These are phyloP conservation scores for Juncus inflexus DNA, from an alignment of 176 grass and related monocot species.

Conservation along the genomic window DNA sequence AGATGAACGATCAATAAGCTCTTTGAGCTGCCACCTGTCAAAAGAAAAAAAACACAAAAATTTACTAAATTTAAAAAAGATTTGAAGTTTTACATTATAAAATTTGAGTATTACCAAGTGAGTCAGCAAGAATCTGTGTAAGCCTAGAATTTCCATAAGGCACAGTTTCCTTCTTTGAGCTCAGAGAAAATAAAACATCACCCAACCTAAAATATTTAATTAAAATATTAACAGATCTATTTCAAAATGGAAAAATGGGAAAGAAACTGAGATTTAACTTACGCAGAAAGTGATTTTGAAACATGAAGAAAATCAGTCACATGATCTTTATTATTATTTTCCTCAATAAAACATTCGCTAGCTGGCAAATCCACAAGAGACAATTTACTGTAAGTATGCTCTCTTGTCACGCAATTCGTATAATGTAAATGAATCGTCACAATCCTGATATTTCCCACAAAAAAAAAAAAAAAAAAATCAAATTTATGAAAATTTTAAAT, in stretches of 20 bases:
- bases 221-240: background rate
- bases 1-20: constrained; percentile 83
- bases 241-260: constrained; percentile 11
- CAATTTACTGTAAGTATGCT: constrained; percentile 86
- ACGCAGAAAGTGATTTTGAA: constrained; percentile 95
- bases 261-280: constrained; percentile 60
- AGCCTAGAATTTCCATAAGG: constrained; percentile 81
- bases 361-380: constrained; percentile 93
- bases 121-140: constrained; percentile 88
- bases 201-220: constrained; percentile 60
- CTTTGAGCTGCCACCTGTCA: constrained; percentile 79
- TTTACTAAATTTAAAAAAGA: background rate
- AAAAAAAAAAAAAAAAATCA: constrained; percentile 7
- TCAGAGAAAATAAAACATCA: constrained; percentile 88
- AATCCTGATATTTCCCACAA: constrained; percentile 49
- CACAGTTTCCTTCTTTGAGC: constrained; percentile 68
- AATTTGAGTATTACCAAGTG: constrained; percentile 23
- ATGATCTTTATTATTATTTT: constrained; percentile 75
- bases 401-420: constrained; percentile 68
- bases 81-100: background rate
- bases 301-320: constrained; percentile 88
- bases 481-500: constrained; percentile 4
- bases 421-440: constrained; percentile 95
- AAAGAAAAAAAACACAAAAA: constrained; percentile 23
- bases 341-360: constrained; percentile 73